These are phyloP conservation scores for sorghum (Sorghum bicolor) DNA, from an alignment of 176 grass and related monocot species.

Conservation along the genomic window DNA sequence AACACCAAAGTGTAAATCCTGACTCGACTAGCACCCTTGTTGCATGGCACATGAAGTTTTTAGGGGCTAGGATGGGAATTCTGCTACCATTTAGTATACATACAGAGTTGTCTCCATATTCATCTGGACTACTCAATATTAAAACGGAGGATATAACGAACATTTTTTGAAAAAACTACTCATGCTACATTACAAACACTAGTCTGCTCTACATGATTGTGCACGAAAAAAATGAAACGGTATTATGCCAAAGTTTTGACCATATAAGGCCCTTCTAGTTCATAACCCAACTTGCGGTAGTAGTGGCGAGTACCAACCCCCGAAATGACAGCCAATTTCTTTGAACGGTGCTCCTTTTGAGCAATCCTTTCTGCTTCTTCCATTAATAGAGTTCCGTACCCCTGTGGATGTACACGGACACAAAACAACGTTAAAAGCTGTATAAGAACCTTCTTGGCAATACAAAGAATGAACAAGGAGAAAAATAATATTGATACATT, in stretches of 20 bases:
- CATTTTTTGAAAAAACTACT: neutral
- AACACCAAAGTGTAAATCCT: neutral
- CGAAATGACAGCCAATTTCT: slow-evolving; percentile 88
- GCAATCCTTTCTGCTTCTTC: slow-evolving; percentile 97
- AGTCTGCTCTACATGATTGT: neutral
- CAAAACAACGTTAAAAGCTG: slow-evolving; percentile 19
- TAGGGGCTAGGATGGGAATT: neutral
- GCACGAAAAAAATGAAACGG: neutral
- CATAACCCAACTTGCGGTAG: slow-evolving; percentile 90
- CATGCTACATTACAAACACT: neutral
- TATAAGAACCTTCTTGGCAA: neutral
- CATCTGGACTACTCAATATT: neutral
- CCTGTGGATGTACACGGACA: slow-evolving; percentile 30
- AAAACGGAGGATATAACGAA: neutral
- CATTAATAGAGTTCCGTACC: slow-evolving; percentile 93
- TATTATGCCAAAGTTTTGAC: slow-evolving; percentile 56
- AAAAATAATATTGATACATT: neutral
- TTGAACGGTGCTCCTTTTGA: slow-evolving; percentile 68
- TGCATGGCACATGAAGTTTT: neutral
- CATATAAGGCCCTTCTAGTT: slow-evolving; percentile 96
- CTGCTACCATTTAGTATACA: neutral
- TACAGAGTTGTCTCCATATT: neutral
- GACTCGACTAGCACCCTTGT: neutral
- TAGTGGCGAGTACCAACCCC: slow-evolving; percentile 95
- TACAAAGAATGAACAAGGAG: neutral